Conservation (phyloP, 768 basidiomycete species). For the Lentinula detonsa region DNA sequence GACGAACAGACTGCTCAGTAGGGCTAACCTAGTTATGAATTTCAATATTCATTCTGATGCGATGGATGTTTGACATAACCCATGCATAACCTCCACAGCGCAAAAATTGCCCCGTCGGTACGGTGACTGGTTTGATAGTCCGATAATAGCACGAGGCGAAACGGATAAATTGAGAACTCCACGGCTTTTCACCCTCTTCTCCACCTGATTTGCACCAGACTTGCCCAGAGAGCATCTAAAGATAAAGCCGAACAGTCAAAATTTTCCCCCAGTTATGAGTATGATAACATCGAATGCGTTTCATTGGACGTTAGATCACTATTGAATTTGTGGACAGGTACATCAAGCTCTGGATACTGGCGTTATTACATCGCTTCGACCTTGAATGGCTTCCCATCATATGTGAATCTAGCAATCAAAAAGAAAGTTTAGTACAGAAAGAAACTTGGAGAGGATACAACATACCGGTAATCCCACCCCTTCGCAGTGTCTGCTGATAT, state of each 20-base stretch:
- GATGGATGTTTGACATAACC: not conserved
- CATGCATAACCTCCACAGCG: not conserved
- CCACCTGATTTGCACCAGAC: no score
- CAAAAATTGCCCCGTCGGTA: not conserved
- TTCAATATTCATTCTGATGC: not conserved
- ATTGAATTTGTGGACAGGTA: no score
- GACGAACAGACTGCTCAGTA: not conserved
- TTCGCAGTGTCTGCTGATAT: slow-evolving; percentile 5
- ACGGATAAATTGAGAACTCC: no score
- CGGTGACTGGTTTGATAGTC: not conserved
- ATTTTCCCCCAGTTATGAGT: no score
- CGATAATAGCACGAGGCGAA: no score
- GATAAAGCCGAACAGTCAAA: no score
- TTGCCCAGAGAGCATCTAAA: no score
- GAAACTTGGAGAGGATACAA: not conserved
- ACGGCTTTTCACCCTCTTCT: no score
- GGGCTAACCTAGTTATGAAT: not conserved
- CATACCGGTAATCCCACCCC: slow-evolving; percentile 5
- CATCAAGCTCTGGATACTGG: no score
- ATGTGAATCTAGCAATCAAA: not conserved
- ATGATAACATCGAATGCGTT: no score
- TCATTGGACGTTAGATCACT: no score
- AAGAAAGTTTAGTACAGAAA: not conserved
- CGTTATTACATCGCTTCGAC: no score
- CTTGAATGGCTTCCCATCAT: not conserved